Evolutionary conservation across 371 early-diverging fungal genomes (phyloP).

Genomic region (Mucor lusitanicus): DNA sequence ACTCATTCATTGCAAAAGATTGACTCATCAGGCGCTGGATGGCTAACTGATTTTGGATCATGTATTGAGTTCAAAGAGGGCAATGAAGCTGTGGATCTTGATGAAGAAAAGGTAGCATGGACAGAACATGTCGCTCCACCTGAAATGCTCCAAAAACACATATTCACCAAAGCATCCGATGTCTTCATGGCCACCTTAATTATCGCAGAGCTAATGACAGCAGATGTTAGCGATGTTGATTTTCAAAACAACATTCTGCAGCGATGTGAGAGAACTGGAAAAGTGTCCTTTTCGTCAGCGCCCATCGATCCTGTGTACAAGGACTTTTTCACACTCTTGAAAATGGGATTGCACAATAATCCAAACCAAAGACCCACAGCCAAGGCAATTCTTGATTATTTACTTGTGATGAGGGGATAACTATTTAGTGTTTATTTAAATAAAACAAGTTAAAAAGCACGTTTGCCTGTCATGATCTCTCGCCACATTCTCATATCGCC

Average conservation of each 20-base stretch:
- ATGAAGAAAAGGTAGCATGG: slow-evolving; percentile 23
- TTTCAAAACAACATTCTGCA: slow-evolving; percentile 20
- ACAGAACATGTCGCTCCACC: slow-evolving; percentile 42
- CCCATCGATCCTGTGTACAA: slow-evolving; percentile 15
- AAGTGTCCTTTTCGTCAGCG: slow-evolving; percentile 11
- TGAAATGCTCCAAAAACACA: slow-evolving; percentile 26
- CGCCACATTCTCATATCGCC: slow-evolving; percentile 68
- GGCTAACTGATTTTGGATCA: slow-evolving; percentile 46
- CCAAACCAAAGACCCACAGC: slow-evolving; percentile 14
- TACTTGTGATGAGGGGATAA: background rate
- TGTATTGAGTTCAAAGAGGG: slow-evolving; percentile 26
- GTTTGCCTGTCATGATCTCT: slow-evolving; percentile 48
- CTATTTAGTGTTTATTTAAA: background rate
- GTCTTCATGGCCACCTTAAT: slow-evolving; percentile 42
- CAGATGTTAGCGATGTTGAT: slow-evolving; percentile 20
- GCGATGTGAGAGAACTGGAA: slow-evolving; percentile 4
- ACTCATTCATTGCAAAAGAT: slow-evolving; percentile 11
- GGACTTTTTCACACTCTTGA: slow-evolving; percentile 12
- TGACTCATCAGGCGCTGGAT: slow-evolving; percentile 32
- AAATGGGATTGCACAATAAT: slow-evolving; percentile 11
- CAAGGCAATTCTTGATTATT: background rate
- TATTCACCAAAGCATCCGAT: slow-evolving; percentile 34
- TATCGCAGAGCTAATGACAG: slow-evolving; percentile 32
- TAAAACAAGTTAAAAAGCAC: slow-evolving; percentile 30
- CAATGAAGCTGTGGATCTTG: slow-evolving; percentile 2